Conservation (phyloP, 768 basidiomycete genomes). For the Tulasnella sp. region DNA sequence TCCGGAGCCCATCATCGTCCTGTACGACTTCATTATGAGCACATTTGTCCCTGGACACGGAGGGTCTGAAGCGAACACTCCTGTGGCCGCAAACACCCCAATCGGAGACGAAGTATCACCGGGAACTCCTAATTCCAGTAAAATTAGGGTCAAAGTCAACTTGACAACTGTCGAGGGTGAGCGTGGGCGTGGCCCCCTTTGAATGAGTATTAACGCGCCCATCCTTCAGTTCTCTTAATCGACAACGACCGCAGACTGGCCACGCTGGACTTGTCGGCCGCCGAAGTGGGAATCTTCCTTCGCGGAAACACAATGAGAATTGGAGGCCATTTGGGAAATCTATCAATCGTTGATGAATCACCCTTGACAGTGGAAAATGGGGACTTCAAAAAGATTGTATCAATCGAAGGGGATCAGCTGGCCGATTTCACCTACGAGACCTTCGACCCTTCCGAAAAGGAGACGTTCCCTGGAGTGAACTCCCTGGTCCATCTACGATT, state of each 20-base stretch:
- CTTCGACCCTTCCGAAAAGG: constrained; percentile 57
- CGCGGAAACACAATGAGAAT: constrained; percentile 63
- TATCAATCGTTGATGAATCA: constrained; percentile 71
- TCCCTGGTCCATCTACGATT: constrained; percentile 70
- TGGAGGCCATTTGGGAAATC: constrained; percentile 68
- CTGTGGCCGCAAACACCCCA: constrained; percentile 1
- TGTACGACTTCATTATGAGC: constrained; percentile 97
- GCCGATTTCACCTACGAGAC: constrained; percentile 93
- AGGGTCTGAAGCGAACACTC: constrained; percentile 10
- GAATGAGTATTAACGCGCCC: not conserved
- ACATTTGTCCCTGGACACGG: constrained; percentile 62
- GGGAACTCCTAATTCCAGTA: constrained; percentile 28
- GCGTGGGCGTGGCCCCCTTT: constrained; percentile 16
- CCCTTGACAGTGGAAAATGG: constrained; percentile 37
- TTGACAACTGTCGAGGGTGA: constrained; percentile 74
- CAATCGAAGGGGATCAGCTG: constrained; percentile 89
- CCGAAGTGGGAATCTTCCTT: constrained; percentile 69
- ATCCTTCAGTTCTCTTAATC: constrained; percentile 54
- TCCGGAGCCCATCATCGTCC: constrained; percentile 77
- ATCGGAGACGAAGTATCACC: not conserved
- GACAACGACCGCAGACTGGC: constrained; percentile 61
- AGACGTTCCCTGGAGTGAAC: constrained; percentile 65
- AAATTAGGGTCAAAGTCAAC: constrained; percentile 72
- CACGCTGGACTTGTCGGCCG: constrained; percentile 82
- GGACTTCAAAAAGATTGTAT: constrained; percentile 74